phyloP scores from a whole-genome alignment of 805 yeast genomes.

The Candida boleticola region DNA sequence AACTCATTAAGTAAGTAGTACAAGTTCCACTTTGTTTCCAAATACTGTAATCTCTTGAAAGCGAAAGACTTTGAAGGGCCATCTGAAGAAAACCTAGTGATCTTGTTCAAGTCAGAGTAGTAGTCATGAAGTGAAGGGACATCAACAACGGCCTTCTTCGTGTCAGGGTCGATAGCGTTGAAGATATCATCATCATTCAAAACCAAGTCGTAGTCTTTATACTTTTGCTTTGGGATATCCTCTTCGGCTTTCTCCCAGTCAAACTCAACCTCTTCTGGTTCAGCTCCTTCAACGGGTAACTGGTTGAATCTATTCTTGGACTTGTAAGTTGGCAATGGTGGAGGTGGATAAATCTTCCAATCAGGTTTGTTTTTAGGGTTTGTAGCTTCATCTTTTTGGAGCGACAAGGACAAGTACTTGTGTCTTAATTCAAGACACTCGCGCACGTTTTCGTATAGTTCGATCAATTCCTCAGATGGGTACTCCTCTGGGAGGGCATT shows the following conservation, averaged over 20 bases:
- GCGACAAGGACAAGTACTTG: constrained; percentile 67
- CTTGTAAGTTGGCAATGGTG: constrained; percentile 82
- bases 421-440: constrained; percentile 71
- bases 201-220: constrained; percentile 38
- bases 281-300: constrained; percentile 27
- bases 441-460: constrained; percentile 59
- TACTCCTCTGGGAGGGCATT: constrained; percentile 44
- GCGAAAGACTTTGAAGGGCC: constrained; percentile 98
- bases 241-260: constrained; percentile 48
- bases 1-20: constrained; percentile 86
- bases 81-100: constrained; percentile 76
- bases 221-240: constrained; percentile 47
- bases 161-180: constrained; percentile 49
- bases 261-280: constrained; percentile 49
- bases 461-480: constrained; percentile 68
- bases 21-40: constrained; percentile 96
- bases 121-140: constrained; percentile 85
- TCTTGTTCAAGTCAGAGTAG: constrained; percentile 75
- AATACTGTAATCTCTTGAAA: constrained; percentile 84
- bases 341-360: constrained; percentile 89
- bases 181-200: constrained; percentile 67
- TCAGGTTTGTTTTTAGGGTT: constrained; percentile 77
- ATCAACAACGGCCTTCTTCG: constrained; percentile 42
- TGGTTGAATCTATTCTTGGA: constrained; percentile 58
- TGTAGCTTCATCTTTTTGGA: constrained; percentile 62